phyloP scores from a whole-genome alignment of 306 rosid genomes.

The Prunus mongolica region DNA sequence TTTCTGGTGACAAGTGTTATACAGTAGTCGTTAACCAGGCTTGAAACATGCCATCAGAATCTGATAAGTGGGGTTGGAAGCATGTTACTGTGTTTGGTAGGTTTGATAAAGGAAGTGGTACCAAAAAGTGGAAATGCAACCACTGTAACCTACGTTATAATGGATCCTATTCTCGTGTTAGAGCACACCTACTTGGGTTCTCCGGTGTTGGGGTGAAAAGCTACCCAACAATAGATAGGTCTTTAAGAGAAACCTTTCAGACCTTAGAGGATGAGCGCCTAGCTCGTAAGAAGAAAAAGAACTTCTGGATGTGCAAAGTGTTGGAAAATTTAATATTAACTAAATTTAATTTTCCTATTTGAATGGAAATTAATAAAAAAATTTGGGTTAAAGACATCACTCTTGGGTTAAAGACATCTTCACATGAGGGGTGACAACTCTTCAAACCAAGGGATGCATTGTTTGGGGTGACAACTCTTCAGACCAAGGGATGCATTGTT shows the following conservation, averaged over 20 bases:
- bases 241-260: constrained; percentile 46
- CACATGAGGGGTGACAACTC: too few relatives aligned
- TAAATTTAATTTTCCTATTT: too few relatives aligned
- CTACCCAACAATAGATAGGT: constrained; percentile 46
- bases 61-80: constrained; percentile 63
- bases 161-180: constrained; percentile 64
- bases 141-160: constrained; percentile 51
- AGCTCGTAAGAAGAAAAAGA: constrained; percentile 34
- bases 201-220: constrained; percentile 57
- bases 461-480: too few relatives aligned
- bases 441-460: too few relatives aligned
- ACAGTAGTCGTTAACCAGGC: background rate
- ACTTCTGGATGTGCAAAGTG: constrained; percentile 30
- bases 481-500: too few relatives aligned
- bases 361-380: too few relatives aligned
- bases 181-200: constrained; percentile 63
- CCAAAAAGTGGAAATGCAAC: constrained; percentile 65
- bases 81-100: constrained; percentile 65
- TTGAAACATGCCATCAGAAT: constrained; percentile 41
- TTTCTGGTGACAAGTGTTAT: background rate
- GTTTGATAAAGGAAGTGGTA: constrained; percentile 64
- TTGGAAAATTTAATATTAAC: too few relatives aligned
- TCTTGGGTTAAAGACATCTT: too few relatives aligned
- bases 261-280: constrained; percentile 48
- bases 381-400: too few relatives aligned